Evolutionary conservation across 2,329 filamentous ascomycete genomes (phyloP), one percentile per base, ranked within the genome.

Genomic region (Fusarium bactridioides): DNA sequence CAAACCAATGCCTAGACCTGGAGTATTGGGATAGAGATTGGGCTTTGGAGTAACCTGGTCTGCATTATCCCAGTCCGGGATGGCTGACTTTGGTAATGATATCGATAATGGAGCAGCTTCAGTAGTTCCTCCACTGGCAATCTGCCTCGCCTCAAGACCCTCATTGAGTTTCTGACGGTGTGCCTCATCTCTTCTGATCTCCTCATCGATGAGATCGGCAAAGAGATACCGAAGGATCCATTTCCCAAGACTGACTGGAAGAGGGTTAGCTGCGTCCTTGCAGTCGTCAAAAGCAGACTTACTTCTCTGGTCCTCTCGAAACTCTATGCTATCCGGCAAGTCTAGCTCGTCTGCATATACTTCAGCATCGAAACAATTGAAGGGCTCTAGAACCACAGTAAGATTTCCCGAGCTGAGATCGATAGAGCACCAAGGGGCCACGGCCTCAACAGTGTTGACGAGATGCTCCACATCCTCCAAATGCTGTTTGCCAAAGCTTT

Each of bases 311-410:
- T 99, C 96, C 76, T 98, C 95, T 64, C 92, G 87, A 78, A 97
- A 97, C 18, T 95, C 92, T 23, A 93, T 85, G n/a, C 89, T 85
- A 70, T 94, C 91, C 16, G 92, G 88, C 61, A 95, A 76, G 44
- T 91, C 86, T 40, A 97, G 84, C 82, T 98, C 95, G 79, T 99
- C 96, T 2, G 94, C 95, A 80, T 99, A 99, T 81, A 97, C 93
- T 79, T 99, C 96, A 21, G 95, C 96, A 82, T 99, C 96, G 76
- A 99, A 99, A 80, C 95, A 98, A 75, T 97, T 97, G 78, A 96
- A 97, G 44, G 95, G 94, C 79, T 99, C 96, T 23, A 99, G 82
- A 23, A 97, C 92, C 7, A 98, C 95, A 5, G 94, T 95, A 61
- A 99, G 85, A 70, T 93, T 94, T 40, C 96, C 96, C 9, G 95